Conservation (phyloP, 2,329 filamentous ascomycete genomes). For the Penicillium sp. region DNA sequence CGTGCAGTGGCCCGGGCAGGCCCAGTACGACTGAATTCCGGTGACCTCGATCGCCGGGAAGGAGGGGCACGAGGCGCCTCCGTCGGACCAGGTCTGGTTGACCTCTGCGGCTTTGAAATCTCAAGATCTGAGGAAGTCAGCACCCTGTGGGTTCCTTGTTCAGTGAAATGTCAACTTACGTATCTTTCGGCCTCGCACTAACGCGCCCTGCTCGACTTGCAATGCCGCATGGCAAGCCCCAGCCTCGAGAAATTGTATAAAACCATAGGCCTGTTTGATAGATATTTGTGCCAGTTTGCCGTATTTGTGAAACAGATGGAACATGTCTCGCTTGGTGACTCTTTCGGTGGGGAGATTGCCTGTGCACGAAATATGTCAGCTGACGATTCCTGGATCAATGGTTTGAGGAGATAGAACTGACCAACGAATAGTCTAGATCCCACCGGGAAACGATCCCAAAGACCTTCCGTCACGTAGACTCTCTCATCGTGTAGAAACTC, state of each 20-base stretch:
- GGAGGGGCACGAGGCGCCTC: slow-evolving; percentile 37
- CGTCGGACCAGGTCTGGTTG: slow-evolving; percentile 55
- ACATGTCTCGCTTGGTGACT: slow-evolving; percentile 90
- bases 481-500: slow-evolving; percentile 52
- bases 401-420: slow-evolving; percentile 26
- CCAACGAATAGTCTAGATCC: slow-evolving; percentile 52
- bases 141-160: not conserved
- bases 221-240: slow-evolving; percentile 73
- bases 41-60: slow-evolving; percentile 60
- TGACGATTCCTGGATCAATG: not conserved
- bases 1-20: slow-evolving; percentile 31
- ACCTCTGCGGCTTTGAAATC: slow-evolving; percentile 83
- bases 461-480: slow-evolving; percentile 51
- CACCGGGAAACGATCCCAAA: slow-evolving; percentile 51
- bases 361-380: slow-evolving; percentile 34
- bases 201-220: slow-evolving; percentile 71
- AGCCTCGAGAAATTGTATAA: slow-evolving; percentile 84
- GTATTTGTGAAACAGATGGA: slow-evolving; percentile 82
- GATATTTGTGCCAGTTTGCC: slow-evolving; percentile 91
- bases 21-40: slow-evolving; percentile 55
- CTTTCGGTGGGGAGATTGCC: slow-evolving; percentile 91
- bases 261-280: slow-evolving; percentile 94
- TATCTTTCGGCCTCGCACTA: slow-evolving; percentile 86
- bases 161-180: slow-evolving; percentile 59
- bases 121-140: slow-evolving; percentile 66